Evolutionary conservation across 2,329 filamentous ascomycete species (phyloP), one percentile per base, ranked within the genome.

Genomic region (Pestalotiopsis fici): DNA sequence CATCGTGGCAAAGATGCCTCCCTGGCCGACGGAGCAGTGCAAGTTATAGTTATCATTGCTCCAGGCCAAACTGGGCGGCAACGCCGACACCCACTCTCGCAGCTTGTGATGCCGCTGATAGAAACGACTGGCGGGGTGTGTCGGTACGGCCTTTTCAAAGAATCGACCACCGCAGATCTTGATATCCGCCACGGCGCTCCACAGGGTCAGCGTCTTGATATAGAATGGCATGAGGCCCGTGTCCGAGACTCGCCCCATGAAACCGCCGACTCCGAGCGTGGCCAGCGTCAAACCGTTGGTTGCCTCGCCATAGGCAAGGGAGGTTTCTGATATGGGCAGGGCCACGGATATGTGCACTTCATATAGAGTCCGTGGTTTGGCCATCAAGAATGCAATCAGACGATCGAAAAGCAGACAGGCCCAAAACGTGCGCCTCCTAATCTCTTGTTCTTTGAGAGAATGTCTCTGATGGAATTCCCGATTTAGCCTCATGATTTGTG

Each of bases 61-160:
- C 63, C 63, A 65, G 27, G 54, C 43, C 50, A 65, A 31, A 9
- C 50, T 65, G 9, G 37, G 18, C 13, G 63, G 63, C 27, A 65
- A 28, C 31, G 63, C 25, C n/a, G 63, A 23, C 3, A 59, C 54
- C 63, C 63, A 65, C 21, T 65, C 63, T 1, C 63, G 56, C n/a
- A 65, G 63, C 23, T 50, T 57, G 50, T 65, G 27, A 15, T 65
- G 63, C 12, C 63, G 54, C 54, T 65, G 63, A 5, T 39, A 59
- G 54, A 65, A 65, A 21, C 63, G 50, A 28, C 63, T 65, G n/a
- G 63, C 63, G 11, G 63, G 63, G 63, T 65, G 63, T 2, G 63
- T 65, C 15, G 63, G 63, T 21, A 54, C 50, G n/a, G 63, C 23
- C 54, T 65, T 65, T 35, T 65, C 63, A n/a, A 65, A 65, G 54